Conservation (phyloP, 495 filamentous ascomycete species). For the Aspergillus biplanus region DNA sequence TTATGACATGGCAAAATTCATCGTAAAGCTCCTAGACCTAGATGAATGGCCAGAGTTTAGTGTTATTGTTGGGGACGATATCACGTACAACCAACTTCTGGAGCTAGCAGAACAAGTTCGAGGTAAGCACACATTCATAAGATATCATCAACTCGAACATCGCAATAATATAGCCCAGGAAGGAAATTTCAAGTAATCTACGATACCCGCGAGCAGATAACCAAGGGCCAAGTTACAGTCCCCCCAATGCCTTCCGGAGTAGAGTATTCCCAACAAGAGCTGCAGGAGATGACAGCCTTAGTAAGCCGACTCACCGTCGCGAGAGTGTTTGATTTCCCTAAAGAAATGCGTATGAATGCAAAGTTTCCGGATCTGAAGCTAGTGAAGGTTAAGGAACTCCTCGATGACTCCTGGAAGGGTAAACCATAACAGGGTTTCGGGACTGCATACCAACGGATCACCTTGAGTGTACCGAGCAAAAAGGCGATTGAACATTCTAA, state of each 20-base stretch:
- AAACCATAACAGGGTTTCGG: not conserved
- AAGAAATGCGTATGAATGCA: conserved; percentile 29
- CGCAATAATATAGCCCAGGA: conserved; percentile 32
- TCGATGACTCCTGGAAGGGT: conserved; percentile 31
- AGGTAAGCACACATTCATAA: conserved; percentile 31
- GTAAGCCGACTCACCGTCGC: conserved; percentile 39
- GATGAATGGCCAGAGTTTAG: conserved; percentile 51
- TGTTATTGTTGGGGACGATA: conserved; percentile 47
- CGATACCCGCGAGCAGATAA: conserved; percentile 51
- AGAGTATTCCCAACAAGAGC: conserved; percentile 31
- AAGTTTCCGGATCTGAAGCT: conserved; percentile 35
- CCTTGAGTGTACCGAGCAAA: too few species aligned
- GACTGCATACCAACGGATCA: too few species aligned
- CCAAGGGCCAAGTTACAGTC: conserved; percentile 49
- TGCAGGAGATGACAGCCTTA: conserved; percentile 35
- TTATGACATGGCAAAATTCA: conserved; percentile 53
- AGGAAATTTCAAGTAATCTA: conserved; percentile 53
- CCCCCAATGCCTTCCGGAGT: conserved; percentile 37
- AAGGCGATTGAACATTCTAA: too few species aligned
- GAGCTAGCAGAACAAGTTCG: conserved; percentile 48
- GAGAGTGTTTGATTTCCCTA: conserved; percentile 38
- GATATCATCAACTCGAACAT: not conserved
- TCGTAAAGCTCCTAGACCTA: conserved; percentile 48
- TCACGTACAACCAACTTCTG: conserved; percentile 53
- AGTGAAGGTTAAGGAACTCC: conserved; percentile 33